Evolutionary conservation across 345 rosid genomes (phyloP).

Genomic region (Hibiscus mutabilis): DNA sequence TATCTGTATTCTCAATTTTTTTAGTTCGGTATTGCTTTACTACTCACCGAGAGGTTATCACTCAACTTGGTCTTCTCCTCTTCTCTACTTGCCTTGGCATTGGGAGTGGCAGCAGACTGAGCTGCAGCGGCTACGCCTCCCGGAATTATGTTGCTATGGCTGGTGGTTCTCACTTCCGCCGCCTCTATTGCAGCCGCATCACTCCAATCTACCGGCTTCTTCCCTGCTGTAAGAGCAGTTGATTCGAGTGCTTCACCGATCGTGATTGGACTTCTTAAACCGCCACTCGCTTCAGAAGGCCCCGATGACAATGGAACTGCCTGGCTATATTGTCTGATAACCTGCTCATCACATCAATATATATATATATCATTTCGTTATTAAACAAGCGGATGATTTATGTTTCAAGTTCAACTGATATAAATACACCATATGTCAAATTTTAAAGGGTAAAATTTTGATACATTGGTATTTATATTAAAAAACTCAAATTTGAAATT

Average conservation of each 20-base stretch:
- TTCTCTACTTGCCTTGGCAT: constrained; percentile 33
- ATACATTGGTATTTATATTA: too few relatives aligned
- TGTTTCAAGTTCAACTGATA: too few relatives aligned
- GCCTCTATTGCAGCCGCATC: constrained; percentile 93
- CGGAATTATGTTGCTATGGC: constrained; percentile 49
- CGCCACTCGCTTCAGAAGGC: background rate
- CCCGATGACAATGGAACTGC: background rate
- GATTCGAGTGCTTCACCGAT: constrained; percentile 36
- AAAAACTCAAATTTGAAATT: too few relatives aligned
- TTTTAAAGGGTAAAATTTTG: too few relatives aligned
- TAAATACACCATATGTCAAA: too few relatives aligned
- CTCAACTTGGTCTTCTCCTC: constrained; percentile 66
- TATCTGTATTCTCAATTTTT: too few relatives aligned
- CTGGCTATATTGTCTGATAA: constrained; percentile 6
- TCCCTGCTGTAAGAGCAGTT: constrained; percentile 59
- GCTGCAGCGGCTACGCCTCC: constrained; percentile 74
- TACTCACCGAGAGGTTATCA: constrained; percentile 48
- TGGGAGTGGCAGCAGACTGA: constrained; percentile 78
- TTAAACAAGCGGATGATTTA: too few relatives aligned
- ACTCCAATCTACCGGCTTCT: constrained; percentile 76
- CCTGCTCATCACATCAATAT: background rate
- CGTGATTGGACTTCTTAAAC: background rate
- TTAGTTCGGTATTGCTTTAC: too few relatives aligned
- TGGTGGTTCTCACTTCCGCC: constrained; percentile 81
- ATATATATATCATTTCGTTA: too few relatives aligned